Conservation (phyloP, 177 flowering plant genomes). For the Telopea speciosissima region DNA sequence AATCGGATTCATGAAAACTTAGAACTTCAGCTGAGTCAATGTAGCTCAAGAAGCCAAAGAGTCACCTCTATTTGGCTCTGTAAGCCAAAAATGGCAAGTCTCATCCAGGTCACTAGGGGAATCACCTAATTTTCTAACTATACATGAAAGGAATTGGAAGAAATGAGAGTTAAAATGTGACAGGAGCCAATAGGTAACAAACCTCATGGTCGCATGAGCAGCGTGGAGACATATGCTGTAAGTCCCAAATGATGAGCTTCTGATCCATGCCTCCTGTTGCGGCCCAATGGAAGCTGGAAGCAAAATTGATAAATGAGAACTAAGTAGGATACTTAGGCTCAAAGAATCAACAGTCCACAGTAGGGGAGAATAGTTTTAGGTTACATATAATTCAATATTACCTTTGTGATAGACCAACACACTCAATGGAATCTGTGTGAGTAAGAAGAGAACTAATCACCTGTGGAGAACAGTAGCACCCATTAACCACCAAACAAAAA, state of each 20-base stretch:
- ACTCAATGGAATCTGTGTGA: slow-evolving; percentile 83
- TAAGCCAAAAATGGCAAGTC: neutral
- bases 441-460: slow-evolving; percentile 67
- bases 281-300: slow-evolving; percentile 31
- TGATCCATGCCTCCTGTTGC: slow-evolving; percentile 86
- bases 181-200: neutral
- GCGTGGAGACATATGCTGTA: slow-evolving; percentile 59
- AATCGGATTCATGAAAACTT: neutral
- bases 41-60: neutral
- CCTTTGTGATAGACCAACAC: slow-evolving; percentile 63
- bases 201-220: slow-evolving; percentile 79
- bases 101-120: neutral
- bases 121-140: neutral
- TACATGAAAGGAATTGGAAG: neutral
- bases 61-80: neutral
- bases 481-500: neutral
- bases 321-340: neutral
- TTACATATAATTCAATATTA: slow-evolving; percentile 9
- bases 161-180: neutral
- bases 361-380: too few relatives aligned
- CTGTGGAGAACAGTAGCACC: slow-evolving; percentile 24
- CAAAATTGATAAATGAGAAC: neutral
- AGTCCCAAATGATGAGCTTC: slow-evolving; percentile 82
- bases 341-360: too few relatives aligned
- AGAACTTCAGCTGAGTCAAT: neutral